These are phyloP conservation scores for Trichosporon ovoides DNA, from an alignment of 1,284 basidiomycete species.

Conservation along the genomic window DNA sequence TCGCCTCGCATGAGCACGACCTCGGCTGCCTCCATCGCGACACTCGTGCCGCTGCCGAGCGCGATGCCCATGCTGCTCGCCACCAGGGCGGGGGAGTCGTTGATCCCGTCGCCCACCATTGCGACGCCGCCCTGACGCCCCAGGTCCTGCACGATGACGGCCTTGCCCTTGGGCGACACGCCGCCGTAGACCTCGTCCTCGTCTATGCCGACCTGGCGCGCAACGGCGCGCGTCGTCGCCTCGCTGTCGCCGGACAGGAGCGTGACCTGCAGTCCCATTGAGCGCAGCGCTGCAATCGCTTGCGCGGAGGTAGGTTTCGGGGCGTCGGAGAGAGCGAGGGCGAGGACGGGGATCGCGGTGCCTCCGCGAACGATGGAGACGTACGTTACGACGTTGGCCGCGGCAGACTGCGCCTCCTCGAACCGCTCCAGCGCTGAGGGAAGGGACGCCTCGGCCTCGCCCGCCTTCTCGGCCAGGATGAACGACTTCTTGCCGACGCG, in stretches of 20 bases:
- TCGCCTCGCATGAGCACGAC: conserved; percentile 96
- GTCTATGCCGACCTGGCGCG: conserved; percentile 75
- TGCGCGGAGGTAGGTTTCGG: conserved; percentile 75
- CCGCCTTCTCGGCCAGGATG: conserved; percentile 46
- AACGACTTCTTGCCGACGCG: conserved; percentile 72
- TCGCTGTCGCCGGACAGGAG: conserved; percentile 87
- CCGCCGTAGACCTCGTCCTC: conserved; percentile 75
- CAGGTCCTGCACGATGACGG: conserved; percentile 69
- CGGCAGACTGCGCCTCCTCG: conserved; percentile 60
- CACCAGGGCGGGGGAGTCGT: conserved; percentile 94
- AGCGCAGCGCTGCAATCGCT: conserved; percentile 69
- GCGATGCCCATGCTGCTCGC: conserved; percentile 94
- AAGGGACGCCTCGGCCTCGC: conserved; percentile 41
- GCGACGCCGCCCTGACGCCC: conserved; percentile 65
- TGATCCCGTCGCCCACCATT: conserved; percentile 99
- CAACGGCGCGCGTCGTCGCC: conserved; percentile 76
- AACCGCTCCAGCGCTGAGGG: conserved; percentile 61
- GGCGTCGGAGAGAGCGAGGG: conserved; percentile 73
- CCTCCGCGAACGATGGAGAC: conserved; percentile 57
- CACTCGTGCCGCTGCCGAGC: conserved; percentile 88
- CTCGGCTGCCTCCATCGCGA: conserved; percentile 96
- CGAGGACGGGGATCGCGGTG: conserved; percentile 56
- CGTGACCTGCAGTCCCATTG: conserved; percentile 82
- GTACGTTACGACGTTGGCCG: conserved; percentile 79
- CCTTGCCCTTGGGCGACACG: conserved; percentile 91